These are phyloP conservation scores for cucumber (Cucumis sativus) DNA, from an alignment of 306 rosid genomes.

Conservation along the genomic window DNA sequence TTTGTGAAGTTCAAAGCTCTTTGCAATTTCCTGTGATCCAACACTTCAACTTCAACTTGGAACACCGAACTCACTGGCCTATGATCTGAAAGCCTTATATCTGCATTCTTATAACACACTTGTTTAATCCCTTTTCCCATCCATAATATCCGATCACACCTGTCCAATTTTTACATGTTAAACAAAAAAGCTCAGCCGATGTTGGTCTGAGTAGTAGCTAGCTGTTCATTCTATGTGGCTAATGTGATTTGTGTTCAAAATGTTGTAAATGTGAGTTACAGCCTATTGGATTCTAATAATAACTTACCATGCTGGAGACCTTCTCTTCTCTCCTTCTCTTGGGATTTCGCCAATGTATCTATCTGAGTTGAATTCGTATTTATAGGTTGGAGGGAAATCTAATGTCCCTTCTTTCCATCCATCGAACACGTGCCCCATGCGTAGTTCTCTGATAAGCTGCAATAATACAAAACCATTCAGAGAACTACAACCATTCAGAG, in stretches of 20 bases:
- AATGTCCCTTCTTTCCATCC: constrained; percentile 90
- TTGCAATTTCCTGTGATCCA: constrained; percentile 63
- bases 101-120: constrained; percentile 48
- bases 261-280: background rate
- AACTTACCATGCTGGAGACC: constrained; percentile 95
- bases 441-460: constrained; percentile 67
- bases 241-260: background rate
- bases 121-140: constrained; percentile 77
- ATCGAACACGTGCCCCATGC: constrained; percentile 60
- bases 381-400: constrained; percentile 89
- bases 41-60: constrained; percentile 70
- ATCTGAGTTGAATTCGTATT: constrained; percentile 60
- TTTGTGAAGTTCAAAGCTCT: constrained; percentile 53
- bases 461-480: constrained; percentile 5
- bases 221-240: background rate
- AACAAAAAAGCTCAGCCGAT: background rate
- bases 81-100: constrained; percentile 65
- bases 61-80: constrained; percentile 70
- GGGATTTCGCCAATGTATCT: constrained; percentile 65
- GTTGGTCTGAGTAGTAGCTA: background rate
- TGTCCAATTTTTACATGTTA: background rate
- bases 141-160: constrained; percentile 94
- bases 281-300: background rate
- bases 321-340: constrained; percentile 77
- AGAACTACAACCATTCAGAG: no score